These are phyloP conservation scores for Adansonia gregorii DNA, from an alignment of 441 rosid species.

Conservation along the genomic window DNA sequence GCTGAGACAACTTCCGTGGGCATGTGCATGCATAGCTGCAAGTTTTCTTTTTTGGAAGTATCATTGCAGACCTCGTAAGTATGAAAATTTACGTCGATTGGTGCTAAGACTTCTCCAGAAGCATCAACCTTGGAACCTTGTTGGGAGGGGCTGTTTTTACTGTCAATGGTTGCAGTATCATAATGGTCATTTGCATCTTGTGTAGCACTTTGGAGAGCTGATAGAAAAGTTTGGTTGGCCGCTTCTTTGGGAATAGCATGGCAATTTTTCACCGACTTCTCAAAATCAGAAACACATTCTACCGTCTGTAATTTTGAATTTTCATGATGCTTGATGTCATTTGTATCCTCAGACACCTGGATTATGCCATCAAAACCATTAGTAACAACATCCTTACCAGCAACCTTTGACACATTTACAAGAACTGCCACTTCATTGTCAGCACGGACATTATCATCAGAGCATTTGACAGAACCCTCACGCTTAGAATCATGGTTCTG, in stretches of 20 bases:
- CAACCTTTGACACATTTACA: constrained; percentile 22
- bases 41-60: constrained; percentile 5
- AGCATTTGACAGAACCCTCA: constrained; percentile 20
- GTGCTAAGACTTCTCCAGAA: neutral
- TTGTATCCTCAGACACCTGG: constrained; percentile 7
- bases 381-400: constrained; percentile 10
- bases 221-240: constrained; percentile 26
- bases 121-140: constrained; percentile 27
- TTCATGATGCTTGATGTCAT: constrained; percentile 14
- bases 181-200: constrained; percentile 16
- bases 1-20: neutral
- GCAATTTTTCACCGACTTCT: neutral
- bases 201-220: constrained; percentile 16
- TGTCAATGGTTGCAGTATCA: constrained; percentile 18
- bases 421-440: constrained; percentile 23
- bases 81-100: neutral
- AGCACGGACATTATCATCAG: constrained; percentile 2
- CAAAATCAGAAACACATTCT: constrained; percentile 20
- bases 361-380: constrained; percentile 5
- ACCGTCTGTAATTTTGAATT: neutral
- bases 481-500: constrained; percentile 21
- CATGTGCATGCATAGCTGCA: constrained; percentile 13
- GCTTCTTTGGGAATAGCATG: constrained; percentile 11
- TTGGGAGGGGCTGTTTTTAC: constrained; percentile 4
- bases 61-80: neutral